These are phyloP conservation scores for Penicillium thymicola DNA, from an alignment of 2,329 filamentous ascomycete species.

Conservation along the genomic window DNA sequence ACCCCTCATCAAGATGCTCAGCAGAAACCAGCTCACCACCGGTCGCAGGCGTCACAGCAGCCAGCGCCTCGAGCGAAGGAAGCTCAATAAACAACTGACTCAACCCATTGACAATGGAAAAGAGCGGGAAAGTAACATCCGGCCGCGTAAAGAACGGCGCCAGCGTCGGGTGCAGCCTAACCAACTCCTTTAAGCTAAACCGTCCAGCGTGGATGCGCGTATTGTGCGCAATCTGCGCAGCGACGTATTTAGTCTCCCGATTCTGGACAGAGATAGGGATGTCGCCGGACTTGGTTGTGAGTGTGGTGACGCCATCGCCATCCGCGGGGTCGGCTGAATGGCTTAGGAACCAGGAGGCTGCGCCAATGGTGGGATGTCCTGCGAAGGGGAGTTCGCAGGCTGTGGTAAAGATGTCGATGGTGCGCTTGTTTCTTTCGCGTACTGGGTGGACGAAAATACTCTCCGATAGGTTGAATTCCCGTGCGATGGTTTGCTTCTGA, in stretches of 20 bases:
- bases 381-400: conserved; percentile 55
- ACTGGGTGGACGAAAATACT: conserved; percentile 52
- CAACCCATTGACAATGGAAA: conserved; percentile 43
- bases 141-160: conserved; percentile 16
- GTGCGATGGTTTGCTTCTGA: conserved; percentile 53
- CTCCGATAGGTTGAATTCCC: conserved; percentile 59
- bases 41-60: conserved; percentile 26
- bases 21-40: conserved; percentile 25
- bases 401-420: conserved; percentile 55
- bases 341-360: conserved; percentile 47
- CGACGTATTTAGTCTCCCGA: conserved; percentile 18
- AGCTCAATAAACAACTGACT: conserved; percentile 64
- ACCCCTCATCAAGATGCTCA: conserved; percentile 34
- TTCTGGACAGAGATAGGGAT: conserved; percentile 44
- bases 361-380: conserved; percentile 57
- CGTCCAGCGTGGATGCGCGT: conserved; percentile 33
- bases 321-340: conserved; percentile 20
- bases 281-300: conserved; percentile 57
- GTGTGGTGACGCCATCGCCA: conserved; percentile 24
- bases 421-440: conserved; percentile 15
- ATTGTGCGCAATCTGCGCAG: conserved; percentile 37
- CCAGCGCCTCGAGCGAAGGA: conserved; percentile 58
- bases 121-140: conserved; percentile 26
- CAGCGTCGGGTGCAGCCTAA: conserved; percentile 28
- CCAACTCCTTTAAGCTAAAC: conserved; percentile 24